phyloP scores from a whole-genome alignment of 768 basidiomycete genomes.

The Sistotremastrum suecicum region DNA sequence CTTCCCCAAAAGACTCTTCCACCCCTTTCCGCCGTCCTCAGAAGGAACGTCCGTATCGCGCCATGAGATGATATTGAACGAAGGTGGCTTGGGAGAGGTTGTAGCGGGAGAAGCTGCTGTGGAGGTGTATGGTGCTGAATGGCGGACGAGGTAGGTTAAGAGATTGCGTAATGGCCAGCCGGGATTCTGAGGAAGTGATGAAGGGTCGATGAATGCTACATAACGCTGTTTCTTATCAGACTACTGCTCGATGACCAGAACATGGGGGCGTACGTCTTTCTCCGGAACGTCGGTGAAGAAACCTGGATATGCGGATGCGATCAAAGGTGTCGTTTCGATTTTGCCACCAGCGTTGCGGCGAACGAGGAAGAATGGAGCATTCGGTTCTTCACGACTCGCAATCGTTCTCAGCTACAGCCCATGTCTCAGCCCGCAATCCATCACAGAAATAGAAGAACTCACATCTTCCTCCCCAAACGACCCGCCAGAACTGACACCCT shows the following conservation, averaged over 20 bases:
- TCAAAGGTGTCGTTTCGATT: conserved; percentile 35
- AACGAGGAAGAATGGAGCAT: conserved; percentile 51
- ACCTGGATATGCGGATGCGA: conserved; percentile 28
- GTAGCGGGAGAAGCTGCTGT: conserved; percentile 16
- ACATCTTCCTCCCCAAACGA: conserved; percentile 31
- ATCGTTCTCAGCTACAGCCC: no score
- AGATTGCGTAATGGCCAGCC: conserved; percentile 94
- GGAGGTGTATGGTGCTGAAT: conserved; percentile 21
- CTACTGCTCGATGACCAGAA: conserved; percentile 3
- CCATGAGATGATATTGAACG: conserved; percentile 62
- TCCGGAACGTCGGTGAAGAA: conserved; percentile 40
- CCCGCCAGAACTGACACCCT: conserved; percentile 21
- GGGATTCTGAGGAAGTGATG: conserved; percentile 54
- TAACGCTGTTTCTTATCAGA: conserved; percentile 20
- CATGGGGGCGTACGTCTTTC: conserved; percentile 23
- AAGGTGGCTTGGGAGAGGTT: conserved; percentile 7
- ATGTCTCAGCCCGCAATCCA: not conserved
- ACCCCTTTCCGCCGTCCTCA: conserved; percentile 17
- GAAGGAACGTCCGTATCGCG: conserved; percentile 44
- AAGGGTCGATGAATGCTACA: conserved; percentile 74
- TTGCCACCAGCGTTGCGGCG: conserved; percentile 19
- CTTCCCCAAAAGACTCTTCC: conserved; percentile 53
- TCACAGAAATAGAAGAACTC: conserved; percentile 6
- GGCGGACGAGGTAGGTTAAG: conserved; percentile 61
- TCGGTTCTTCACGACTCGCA: conserved; percentile 11